Base-by-base conservation (phyloP, 768 basidiomycete species). In the Tylopilus subfusipes region DNA sequence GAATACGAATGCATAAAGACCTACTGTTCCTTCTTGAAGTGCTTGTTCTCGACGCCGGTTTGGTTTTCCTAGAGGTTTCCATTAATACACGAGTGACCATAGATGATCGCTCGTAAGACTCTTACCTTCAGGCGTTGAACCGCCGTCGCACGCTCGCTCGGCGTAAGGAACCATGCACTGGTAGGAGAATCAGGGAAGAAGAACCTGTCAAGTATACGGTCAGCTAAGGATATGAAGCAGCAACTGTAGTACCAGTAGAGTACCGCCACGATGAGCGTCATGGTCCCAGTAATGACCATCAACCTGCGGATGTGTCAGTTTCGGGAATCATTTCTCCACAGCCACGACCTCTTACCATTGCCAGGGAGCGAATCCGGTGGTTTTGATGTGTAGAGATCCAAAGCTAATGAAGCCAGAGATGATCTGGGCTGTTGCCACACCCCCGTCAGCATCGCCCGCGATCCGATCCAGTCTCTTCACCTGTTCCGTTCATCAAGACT, bases 41-140 rank as follows among this genome's bases (percentile, higher is more conserved):
- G 78, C 62, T 91, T 92, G 64, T 88, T 90, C 70, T 90, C 89
- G 11, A 90, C 80, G 29, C 89, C 90, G 0, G 86, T 86, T 80
- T 91, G 87, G 57, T 90, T 89, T 68, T 75, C 79, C 82, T 84
- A 58, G 7, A 21, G 12, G 19, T 6, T 16, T 18, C 19, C 36
- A 13, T 59, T 7, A 56, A 29, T 43, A 39, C 31, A 18, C 13
- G 3, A 21, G 4, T 3, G 16, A 7, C 42, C 11, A 47, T 36
- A 14, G 8, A 16, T 19, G 33, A 13, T 40, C 2, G n/a, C 21
- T 19, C 21, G n/a, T 34, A 5, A n/a, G 11, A 36, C 53, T 19
- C 42, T 3, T 22, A 83, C 84, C 75, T 84, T 84, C 54, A 90
- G 78, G 9, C 88, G 80, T 47, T 73, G 76, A 22, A 90, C 75